phyloP scores from a whole-genome alignment of 768 basidiomycete species.

The Suillus tomentosus region DNA sequence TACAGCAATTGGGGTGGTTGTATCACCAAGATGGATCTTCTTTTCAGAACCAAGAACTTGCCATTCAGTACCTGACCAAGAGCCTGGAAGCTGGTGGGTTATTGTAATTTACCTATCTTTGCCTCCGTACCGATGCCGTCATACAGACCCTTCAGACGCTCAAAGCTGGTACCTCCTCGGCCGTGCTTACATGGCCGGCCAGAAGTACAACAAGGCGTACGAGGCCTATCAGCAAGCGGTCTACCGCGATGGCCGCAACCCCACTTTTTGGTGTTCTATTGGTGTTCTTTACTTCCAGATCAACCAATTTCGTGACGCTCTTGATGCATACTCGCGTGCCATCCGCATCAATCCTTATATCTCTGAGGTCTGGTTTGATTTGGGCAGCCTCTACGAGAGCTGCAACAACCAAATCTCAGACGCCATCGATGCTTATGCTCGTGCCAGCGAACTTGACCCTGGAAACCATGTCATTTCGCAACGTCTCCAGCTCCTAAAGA shows the following conservation, averaged over 20 bases:
- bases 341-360: conserved; percentile 99
- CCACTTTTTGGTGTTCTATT: conserved; percentile 99
- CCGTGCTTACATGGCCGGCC: conserved; percentile 97
- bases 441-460: conserved; percentile 93
- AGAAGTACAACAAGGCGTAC: conserved; percentile 99
- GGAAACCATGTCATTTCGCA: conserved; percentile 80
- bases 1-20: conserved; percentile 97
- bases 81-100: conserved; percentile 88
- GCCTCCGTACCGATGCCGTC: not conserved
- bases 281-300: conserved; percentile 99
- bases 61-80: conserved; percentile 92
- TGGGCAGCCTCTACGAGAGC: conserved; percentile 94
- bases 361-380: conserved; percentile 79
- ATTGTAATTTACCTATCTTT: conserved; percentile 1
- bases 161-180: conserved; percentile 99
- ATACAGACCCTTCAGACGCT: conserved; percentile 87
- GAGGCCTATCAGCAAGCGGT: conserved; percentile 99
- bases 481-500: conserved; percentile 75
- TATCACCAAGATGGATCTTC: conserved; percentile 94
- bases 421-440: conserved; percentile 96
- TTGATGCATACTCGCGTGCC: conserved; percentile 98
- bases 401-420: conserved; percentile 99
- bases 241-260: conserved; percentile 97
- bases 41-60: conserved; percentile 95
- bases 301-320: conserved; percentile 98